Evolutionary conservation across 2,329 filamentous ascomycete genomes (phyloP), one percentile per base, ranked within the genome.

Genomic region (Xylariaceae sp.): DNA sequence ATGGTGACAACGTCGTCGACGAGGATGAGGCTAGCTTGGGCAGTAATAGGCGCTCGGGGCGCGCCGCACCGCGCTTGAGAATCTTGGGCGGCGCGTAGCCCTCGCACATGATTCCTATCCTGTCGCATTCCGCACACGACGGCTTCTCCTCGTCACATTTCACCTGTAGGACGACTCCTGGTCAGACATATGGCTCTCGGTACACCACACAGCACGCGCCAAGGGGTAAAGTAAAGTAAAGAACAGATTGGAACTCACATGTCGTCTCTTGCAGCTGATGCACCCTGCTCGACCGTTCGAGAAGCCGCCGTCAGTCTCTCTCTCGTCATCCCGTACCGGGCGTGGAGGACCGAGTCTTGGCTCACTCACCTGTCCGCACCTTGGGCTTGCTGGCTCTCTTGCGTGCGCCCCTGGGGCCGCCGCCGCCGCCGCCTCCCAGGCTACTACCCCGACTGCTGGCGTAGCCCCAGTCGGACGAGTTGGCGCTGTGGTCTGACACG

Each of bases 61-160:
- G 40, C 19, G 29, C 31, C 3, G 35, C 30, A 13, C 23, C 15
- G 7, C 32, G 19, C 26, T 43, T 41, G n/a, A n/a, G n/a, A 10
- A 34, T 25, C 27, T 46, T 52, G 5, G 45, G 41, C 21, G 36
- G 38, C 21, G 44, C 39, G 32, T 56, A 56, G n/a, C 53, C 53
- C 23, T 55, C 52, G 33, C 53, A 56, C 31, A 45, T 45, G 16
- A 53, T 43, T 28, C 50, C 45, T 19, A 52, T 45, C 17, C 50
- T 49, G 19, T 55, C 44, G 32, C 54, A 57, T 29, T 50, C 47
- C n/a, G 33, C 33, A 33, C 54, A 57, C 6, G 41, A 40, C 2
- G 52, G 51, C 33, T 53, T 54, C 18, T 40, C 42, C 35, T 57
- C 54, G 32, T 56, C 54, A 29, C 47, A 50, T 45, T 50, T 50